These are phyloP conservation scores for Bryopsis sp. DNA, from an alignment of 139 green algal genomes.

Conservation along the genomic window DNA sequence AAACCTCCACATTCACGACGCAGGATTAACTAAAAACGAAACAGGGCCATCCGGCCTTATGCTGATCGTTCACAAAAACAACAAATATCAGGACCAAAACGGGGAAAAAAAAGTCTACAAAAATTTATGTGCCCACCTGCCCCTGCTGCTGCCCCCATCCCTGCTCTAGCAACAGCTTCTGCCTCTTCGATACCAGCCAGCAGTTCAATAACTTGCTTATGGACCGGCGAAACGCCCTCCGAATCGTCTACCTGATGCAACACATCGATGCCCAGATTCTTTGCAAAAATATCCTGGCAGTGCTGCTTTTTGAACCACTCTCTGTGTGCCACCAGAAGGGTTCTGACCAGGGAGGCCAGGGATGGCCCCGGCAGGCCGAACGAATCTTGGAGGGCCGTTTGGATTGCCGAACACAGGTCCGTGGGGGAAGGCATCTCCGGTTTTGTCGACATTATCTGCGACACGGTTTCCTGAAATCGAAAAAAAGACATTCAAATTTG, in stretches of 20 bases:
- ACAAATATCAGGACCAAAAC: too few species aligned
- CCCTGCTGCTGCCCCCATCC: not conserved
- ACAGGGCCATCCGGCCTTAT: too few species aligned
- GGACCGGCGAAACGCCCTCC: not conserved
- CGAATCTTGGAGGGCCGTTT: slow-evolving; percentile 9
- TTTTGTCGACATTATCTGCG: slow-evolving; percentile 9
- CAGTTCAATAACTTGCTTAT: not conserved
- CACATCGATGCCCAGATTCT: slow-evolving; percentile 14
- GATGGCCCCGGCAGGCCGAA: not conserved
- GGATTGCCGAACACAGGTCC: not conserved
- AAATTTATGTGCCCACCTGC: too few species aligned
- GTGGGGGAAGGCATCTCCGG: not conserved
- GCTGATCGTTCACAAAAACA: too few species aligned
- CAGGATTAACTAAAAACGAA: too few species aligned
- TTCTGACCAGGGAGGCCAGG: not conserved
- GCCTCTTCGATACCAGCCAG: not conserved
- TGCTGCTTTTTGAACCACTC: slow-evolving; percentile 3
- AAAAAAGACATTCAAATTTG: not conserved
- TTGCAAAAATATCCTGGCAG: slow-evolving; percentile 10
- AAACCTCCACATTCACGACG: too few species aligned
- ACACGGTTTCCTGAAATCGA: slow-evolving; percentile 8
- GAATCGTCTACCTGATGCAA: not conserved
- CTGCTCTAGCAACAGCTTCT: not conserved
- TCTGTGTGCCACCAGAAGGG: not conserved
- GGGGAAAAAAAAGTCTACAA: too few species aligned